Evolutionary conservation across 2,329 filamentous ascomycete species (phyloP).

Genomic region (Gaeumannomyces tritici): DNA sequence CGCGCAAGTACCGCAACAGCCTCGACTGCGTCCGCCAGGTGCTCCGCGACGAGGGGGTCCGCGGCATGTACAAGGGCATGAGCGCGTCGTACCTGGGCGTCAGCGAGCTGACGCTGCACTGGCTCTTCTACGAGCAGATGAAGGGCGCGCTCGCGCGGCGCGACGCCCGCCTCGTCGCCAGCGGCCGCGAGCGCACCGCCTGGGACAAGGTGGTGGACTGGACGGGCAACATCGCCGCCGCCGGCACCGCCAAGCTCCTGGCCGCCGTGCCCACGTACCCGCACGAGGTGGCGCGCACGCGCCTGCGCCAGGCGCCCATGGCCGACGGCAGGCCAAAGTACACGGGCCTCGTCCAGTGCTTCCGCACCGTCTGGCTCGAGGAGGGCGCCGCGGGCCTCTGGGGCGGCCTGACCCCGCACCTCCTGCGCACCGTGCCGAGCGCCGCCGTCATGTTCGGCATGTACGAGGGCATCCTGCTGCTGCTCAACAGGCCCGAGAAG

Average conservation of each 20-base stretch:
- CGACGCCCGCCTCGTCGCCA: slow-evolving; percentile 46
- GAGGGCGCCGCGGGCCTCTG: slow-evolving; percentile 82
- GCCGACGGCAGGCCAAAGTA: slow-evolving; percentile 69
- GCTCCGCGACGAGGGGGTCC: slow-evolving; percentile 67
- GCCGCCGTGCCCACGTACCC: slow-evolving; percentile 83
- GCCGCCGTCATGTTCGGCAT: slow-evolving; percentile 96
- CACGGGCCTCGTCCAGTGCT: slow-evolving; percentile 80
- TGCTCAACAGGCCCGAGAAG: slow-evolving; percentile 24
- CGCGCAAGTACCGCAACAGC: slow-evolving; percentile 74
- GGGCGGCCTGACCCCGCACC: slow-evolving; percentile 82
- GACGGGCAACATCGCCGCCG: slow-evolving; percentile 69
- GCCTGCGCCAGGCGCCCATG: slow-evolving; percentile 75
- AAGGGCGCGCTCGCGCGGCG: slow-evolving; percentile 63
- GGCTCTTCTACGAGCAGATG: slow-evolving; percentile 90
- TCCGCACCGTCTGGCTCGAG: slow-evolving; percentile 77
- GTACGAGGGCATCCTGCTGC: slow-evolving; percentile 51
- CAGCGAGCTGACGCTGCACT: slow-evolving; percentile 82
- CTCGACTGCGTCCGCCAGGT: slow-evolving; percentile 81
- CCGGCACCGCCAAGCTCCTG: slow-evolving; percentile 76
- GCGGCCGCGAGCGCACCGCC: slow-evolving; percentile 51
- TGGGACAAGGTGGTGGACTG: slow-evolving; percentile 71
- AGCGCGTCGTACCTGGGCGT: slow-evolving; percentile 88
- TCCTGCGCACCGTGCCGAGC: slow-evolving; percentile 83
- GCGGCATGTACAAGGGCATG: slow-evolving; percentile 80
- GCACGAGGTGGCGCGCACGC: slow-evolving; percentile 81